Evolutionary conservation across 2,329 filamentous ascomycete genomes (phyloP), one percentile per base, ranked within the genome.

Genomic region (Clonostachys rhizophaga): DNA sequence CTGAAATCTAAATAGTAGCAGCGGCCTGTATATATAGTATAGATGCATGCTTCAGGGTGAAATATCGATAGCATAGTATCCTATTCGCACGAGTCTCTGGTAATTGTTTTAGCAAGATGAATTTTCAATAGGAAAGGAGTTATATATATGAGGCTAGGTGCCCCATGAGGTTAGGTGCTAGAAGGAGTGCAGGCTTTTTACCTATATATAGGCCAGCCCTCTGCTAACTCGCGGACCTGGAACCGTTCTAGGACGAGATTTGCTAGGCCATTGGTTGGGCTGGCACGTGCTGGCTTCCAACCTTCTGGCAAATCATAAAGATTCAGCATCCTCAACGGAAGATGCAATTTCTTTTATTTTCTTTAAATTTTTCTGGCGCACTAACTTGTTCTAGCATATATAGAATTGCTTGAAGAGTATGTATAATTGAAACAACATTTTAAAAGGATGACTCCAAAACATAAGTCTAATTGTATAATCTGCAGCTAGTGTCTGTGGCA

Each of bases 21-120:
- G 7, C 67, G 63, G 4, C 72, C 73, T 0, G 72, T 70, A 74
- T 72, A 78, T 11, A 72, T 74, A 0, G 74, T 77, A 56, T 75
- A 76, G 35, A 76, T 68, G 51, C 68, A 64, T 3, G 74, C 73
- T 34, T 64, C 62, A 0, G 67, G 64, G 50, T 75, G 71, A 56
- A 77, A 77, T 42, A 77, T 75, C 4, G 72, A 75, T 13, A 58
- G 57, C 17, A 76, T 65, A 54, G 76, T 77, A 43, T 75, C 68
- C 74, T 73, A 78, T 57, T 78, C 74, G 50, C 72, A 75, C 7
- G 70, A 63, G 51, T 76, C 71, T 11, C 70, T 68, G 46, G 37
- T 16, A 6, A 20, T 5, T 20, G 20, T 20, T 20, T 20, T 20
- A 20, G 20, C 20, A 20, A 20, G 20, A 20, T 20, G 20, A 5